phyloP scores from a whole-genome alignment of 495 filamentous ascomycete genomes.

The Aspergillus diversus region DNA sequence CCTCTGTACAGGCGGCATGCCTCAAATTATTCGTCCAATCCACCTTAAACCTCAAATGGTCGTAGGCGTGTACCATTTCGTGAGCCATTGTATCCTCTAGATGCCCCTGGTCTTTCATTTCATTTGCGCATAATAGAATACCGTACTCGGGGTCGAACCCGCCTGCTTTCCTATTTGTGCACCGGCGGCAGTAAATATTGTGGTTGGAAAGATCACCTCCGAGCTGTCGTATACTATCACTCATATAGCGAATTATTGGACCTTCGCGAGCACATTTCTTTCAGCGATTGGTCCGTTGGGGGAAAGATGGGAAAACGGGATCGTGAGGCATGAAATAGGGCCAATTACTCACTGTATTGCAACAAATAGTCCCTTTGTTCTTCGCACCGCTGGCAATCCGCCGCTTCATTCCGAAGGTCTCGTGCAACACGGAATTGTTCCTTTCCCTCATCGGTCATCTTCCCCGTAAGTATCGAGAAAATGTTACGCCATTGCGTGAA shows the following conservation, averaged over 20 bases:
- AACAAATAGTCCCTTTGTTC: slow-evolving; percentile 77
- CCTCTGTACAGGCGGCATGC: slow-evolving; percentile 96
- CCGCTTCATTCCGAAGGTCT: slow-evolving; percentile 66
- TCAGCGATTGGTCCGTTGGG: slow-evolving; percentile 8
- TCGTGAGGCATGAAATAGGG: background rate
- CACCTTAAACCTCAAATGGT: slow-evolving; percentile 88
- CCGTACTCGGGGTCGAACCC: slow-evolving; percentile 85
- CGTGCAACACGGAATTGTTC: slow-evolving; percentile 70
- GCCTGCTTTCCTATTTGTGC: slow-evolving; percentile 66
- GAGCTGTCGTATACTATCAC: slow-evolving; percentile 73
- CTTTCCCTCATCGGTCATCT: slow-evolving; percentile 67
- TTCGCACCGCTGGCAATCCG: slow-evolving; percentile 79
- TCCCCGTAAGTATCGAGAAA: slow-evolving; percentile 74
- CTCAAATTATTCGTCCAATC: slow-evolving; percentile 76
- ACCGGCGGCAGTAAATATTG: slow-evolving; percentile 83
- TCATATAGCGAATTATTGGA: slow-evolving; percentile 83
- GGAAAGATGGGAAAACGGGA: background rate
- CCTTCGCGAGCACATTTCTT: slow-evolving; percentile 36
- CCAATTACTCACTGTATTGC: slow-evolving; percentile 59
- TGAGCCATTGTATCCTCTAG: slow-evolving; percentile 94
- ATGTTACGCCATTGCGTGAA: slow-evolving; percentile 74
- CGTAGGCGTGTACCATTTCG: slow-evolving; percentile 97
- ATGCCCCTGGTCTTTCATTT: slow-evolving; percentile 71
- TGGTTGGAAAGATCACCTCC: slow-evolving; percentile 70
- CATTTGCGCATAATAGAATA: slow-evolving; percentile 89